Evolutionary conservation across 2,329 filamentous ascomycete genomes (phyloP), one percentile per base, ranked within the genome.

Genomic region (Nemania diffusa): DNA sequence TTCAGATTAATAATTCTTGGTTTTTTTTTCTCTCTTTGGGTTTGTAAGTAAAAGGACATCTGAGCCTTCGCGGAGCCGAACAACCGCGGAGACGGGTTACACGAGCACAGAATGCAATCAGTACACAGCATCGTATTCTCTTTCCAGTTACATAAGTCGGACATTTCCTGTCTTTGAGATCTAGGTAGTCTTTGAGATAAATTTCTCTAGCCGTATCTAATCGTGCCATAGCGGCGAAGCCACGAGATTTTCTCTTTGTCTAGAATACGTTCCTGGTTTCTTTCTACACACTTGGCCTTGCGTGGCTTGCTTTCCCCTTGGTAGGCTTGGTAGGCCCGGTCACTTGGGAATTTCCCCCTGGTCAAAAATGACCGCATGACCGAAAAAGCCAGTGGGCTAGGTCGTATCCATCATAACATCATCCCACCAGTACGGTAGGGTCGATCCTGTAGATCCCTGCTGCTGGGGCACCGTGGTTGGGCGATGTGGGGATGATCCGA

Each of bases 341-440:
- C 61, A 44, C 52, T 13, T 68, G 59, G 62, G 64, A 67, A 50
- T n/a, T 32, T 4, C 48, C 57, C 62, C 65, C 63, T 69, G 57
- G 56, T 63, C 59, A 64, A 55, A n/a, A 29, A 69, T 61, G 59
- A 68, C 58, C 62, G 53, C 53, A 56, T 62, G 69, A 70, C 67
- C 69, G 67, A 44, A 66, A 56, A 57, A 55, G 42, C 37, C 13
- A 57, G 22, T 46, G 61, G 62, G 60, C 67, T 71, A 69, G 72
- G 64, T 67, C 71, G 57, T 57, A 67, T 63, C 22, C 51, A 62
- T 55, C 53, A 58, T 67, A 63, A 51, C 68, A 73, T 73, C 72
- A 74, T 75, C 68, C 73, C 74, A 75, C 68, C 64, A 63, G 63
- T 63, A 40, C 73, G 74, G 74, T 69, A 71, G 60, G 44, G 61